Evolutionary conservation across 768 basidiomycete genomes (phyloP), one percentile per base, ranked within the genome.

Genomic region (Gloeostereum incarnatum): DNA sequence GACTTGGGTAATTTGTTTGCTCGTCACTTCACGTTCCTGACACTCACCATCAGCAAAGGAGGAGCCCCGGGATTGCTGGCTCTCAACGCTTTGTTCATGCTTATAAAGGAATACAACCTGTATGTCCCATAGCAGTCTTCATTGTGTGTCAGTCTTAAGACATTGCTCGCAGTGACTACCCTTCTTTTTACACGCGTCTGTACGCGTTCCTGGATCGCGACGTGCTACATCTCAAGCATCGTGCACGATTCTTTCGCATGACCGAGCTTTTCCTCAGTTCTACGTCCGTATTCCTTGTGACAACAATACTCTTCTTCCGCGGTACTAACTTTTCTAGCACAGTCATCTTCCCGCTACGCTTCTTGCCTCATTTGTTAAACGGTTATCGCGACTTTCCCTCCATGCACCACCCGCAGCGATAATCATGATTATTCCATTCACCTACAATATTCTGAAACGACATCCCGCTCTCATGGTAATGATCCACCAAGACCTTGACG

Each of bases 61-160:
- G 16, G 16, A 8, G 90, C 2, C 72, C 79, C 0, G 71, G 96
- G 90, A 1, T 67, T 99, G 40, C 64, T 98, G 31, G 91, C 89
- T 1, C 68, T 99, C 46, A 98, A 98, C 49, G 83, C 88, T 1
- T 59, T 99, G 35, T 98, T 91, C 52, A 73, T 82, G 9, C 66
- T 99, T 43, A 97, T 98, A 60, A 85, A 75, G 42, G 80, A 91
- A 36, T 92, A 96, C 53, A 96, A 96, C 49, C 68, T 99, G 93
- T 89, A 52, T 53, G 87, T 69, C 19, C 9, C 8, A 23, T 3
- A 17, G 29, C 18, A 19, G 18, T 45, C 35, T 32, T 25, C 36
- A 32, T 49, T 37, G 26, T 33, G 3, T 39, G 5, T 40, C 31
- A 38, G 20, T 31, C 37, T 38, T 31, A 30, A 40, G 22, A 35